Conservation (phyloP, 768 basidiomycete genomes). For the Crepidotus variabilis region DNA sequence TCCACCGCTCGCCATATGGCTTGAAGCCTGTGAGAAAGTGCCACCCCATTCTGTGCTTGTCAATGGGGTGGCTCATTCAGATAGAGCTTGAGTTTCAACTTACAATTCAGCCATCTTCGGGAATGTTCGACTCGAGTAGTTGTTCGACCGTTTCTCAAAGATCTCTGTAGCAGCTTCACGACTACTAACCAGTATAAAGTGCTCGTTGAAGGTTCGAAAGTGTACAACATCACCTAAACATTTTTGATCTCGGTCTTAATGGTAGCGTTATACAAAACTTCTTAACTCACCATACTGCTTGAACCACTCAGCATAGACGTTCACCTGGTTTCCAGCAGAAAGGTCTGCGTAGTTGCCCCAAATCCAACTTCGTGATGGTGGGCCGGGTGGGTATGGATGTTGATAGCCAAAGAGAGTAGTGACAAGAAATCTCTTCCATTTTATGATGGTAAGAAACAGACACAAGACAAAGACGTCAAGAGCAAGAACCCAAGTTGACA, state of each 20-base stretch:
- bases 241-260: too few species aligned
- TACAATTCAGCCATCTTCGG: constrained; percentile 15
- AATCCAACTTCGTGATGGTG: too few species aligned
- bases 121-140: constrained; percentile 44
- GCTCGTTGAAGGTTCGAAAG: constrained; percentile 14
- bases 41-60: constrained; percentile 34
- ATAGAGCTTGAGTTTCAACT: background rate
- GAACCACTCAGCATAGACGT: constrained; percentile 9
- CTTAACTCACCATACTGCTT: constrained; percentile 12
- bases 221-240: constrained; percentile 14
- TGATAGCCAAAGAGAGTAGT: constrained; percentile 16
- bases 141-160: constrained; percentile 42
- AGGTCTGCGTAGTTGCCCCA: constrained; percentile 4
- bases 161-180: constrained; percentile 16
- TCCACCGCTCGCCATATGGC: constrained; percentile 34
- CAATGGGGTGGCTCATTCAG: too few species aligned
- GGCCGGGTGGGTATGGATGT: background rate
- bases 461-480: too few species aligned
- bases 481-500: too few species aligned
- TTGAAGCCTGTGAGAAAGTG: constrained; percentile 32
- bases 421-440: constrained; percentile 10
- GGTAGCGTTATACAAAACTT: too few species aligned
- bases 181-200: constrained; percentile 24
- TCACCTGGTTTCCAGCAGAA: background rate
- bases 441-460: constrained; percentile 11